Evolutionary conservation across 805 yeast genomes (phyloP).

Genomic region (Lipomyces oligophaga): DNA sequence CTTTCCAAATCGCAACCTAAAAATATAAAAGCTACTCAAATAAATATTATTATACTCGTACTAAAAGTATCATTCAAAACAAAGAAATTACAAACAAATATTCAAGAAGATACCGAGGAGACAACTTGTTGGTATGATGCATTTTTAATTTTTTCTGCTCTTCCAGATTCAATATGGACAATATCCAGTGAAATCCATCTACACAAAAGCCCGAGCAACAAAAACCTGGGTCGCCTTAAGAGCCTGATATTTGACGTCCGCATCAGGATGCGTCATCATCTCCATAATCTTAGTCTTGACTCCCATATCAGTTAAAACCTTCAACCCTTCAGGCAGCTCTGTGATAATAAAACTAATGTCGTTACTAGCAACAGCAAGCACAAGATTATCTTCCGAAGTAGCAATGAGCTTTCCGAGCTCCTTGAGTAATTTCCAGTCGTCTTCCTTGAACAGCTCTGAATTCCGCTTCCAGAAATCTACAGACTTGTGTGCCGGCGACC

Average conservation of each 20-base stretch:
- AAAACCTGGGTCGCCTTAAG: constrained; percentile 90
- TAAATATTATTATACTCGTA: no score
- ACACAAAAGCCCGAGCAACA: constrained; percentile 68
- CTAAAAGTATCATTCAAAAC: no score
- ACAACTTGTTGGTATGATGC: no score
- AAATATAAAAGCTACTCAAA: no score
- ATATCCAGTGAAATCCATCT: background rate
- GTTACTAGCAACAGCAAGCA: constrained; percentile 59
- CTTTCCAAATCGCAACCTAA: no score
- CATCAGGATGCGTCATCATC: constrained; percentile 70
- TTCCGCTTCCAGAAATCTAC: constrained; percentile 89
- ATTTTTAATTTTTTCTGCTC: no score
- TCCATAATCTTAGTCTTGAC: constrained; percentile 80
- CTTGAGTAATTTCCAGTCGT: constrained; percentile 68
- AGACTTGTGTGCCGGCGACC: constrained; percentile 91
- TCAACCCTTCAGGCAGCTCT: constrained; percentile 58
- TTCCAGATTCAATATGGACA: no score
- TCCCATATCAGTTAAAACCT: constrained; percentile 51
- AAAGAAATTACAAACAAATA: no score
- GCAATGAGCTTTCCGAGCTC: constrained; percentile 47
- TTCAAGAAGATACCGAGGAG: no score
- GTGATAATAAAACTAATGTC: constrained; percentile 63
- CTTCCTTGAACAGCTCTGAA: constrained; percentile 66
- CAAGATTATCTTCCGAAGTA: constrained; percentile 34
- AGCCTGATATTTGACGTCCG: constrained; percentile 91